These are phyloP conservation scores for Fragaria iinumae DNA, from an alignment of 306 rosid species.

Conservation along the genomic window DNA sequence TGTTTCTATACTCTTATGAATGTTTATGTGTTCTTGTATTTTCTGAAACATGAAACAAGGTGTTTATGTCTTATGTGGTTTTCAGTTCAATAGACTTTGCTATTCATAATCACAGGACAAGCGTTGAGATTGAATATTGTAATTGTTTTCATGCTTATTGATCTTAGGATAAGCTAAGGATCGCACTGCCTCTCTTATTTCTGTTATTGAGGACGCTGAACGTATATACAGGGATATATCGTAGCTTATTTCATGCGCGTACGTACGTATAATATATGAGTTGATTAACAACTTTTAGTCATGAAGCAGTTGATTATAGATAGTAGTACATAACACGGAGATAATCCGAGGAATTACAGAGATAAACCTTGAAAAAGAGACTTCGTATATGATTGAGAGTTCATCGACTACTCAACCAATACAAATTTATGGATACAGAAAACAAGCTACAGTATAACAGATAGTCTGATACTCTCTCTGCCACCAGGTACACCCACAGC, in stretches of 20 bases:
- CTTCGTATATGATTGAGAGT: background rate
- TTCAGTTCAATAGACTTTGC: no score
- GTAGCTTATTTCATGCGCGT: no score
- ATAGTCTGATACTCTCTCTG: background rate
- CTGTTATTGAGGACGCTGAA: no score
- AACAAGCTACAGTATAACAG: background rate
- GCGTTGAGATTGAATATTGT: no score
- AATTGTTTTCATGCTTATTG: no score
- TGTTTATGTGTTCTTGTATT: no score
- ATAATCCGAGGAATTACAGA: background rate
- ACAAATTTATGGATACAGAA: background rate
- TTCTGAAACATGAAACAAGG: no score
- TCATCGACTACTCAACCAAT: background rate
- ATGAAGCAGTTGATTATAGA: background rate
- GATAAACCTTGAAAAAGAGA: background rate
- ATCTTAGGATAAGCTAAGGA: background rate
- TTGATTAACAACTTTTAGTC: no score
- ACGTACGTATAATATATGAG: background rate
- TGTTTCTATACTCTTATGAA: no score
- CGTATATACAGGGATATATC: no score
- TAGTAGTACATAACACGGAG: background rate
- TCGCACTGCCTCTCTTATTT: background rate
- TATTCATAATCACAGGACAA: no score
- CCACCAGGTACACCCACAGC: background rate
- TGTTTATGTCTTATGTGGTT: no score